Evolutionary conservation across 495 filamentous ascomycete species (phyloP).

Genomic region (Hypoxylon lenormandii): DNA sequence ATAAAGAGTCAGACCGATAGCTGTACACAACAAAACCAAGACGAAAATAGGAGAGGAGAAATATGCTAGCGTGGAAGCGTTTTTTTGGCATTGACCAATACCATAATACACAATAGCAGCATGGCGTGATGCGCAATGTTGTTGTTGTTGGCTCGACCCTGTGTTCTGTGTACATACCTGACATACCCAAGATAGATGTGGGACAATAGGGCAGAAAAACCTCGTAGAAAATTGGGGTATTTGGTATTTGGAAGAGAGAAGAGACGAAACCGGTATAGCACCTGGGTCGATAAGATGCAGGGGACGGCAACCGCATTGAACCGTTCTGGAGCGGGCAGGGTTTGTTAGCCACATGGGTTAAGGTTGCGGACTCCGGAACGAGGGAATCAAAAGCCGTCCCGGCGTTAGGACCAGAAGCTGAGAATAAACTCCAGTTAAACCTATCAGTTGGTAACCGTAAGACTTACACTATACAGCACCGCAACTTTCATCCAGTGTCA

Average conservation of each 20-base stretch:
- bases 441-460: not conserved
- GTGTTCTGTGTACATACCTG: no score
- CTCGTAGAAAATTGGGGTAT: constrained; percentile 3
- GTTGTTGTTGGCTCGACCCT: constrained; percentile 19
- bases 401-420: constrained; percentile 5
- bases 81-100: constrained; percentile 22
- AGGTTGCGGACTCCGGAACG: constrained; percentile 19
- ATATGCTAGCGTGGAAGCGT: constrained; percentile 11
- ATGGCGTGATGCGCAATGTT: constrained; percentile 37
- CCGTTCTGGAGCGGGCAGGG: constrained; percentile 12
- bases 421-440: constrained; percentile 13
- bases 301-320: constrained; percentile 20
- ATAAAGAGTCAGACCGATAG: not conserved
- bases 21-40: not conserved
- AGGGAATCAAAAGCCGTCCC: constrained; percentile 11
- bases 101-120: no score
- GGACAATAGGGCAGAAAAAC: constrained; percentile 42
- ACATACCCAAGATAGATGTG: constrained; percentile 11
- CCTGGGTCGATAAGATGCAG: constrained; percentile 32
- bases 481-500: no score
- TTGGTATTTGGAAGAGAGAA: not conserved
- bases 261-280: constrained; percentile 30
- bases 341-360: constrained; percentile 17
- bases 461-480: no score
- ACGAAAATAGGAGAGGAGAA: not conserved